Evolutionary conservation across 2,329 filamentous ascomycete species (phyloP), one percentile per base, ranked within the genome.

Genomic region (Exophiala mesophila): DNA sequence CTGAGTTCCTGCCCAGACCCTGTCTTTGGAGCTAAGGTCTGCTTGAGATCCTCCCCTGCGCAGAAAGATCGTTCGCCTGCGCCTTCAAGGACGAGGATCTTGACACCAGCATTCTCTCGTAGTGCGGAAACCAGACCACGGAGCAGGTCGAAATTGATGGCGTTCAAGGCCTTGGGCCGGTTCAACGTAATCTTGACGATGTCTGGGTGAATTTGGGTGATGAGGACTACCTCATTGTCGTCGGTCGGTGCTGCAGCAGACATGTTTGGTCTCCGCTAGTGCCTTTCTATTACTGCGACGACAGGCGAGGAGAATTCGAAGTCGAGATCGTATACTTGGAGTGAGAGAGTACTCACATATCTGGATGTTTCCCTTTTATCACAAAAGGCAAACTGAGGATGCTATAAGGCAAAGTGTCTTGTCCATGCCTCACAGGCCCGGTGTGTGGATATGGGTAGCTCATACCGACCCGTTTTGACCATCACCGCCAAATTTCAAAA

Each of bases 21-120:
- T 5, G 35, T 47, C 40, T 32, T 19, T 19, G 32, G 32, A 3
- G 40, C 45, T 8, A 44, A 36, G 12, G 45, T 39, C 34, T 47
- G 19, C 24, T 47, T 47, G 9, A 47, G 44, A 30, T 47, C 44
- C 20, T 47, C 44, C 15, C 44, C 44, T 8, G 44, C 44, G 23
- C 44, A 47, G 39, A 47, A 47, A 3, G 44, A 43, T n/a, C 44
- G 24, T 12, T 28, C 16, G 8, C 44, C 44, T 3, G 30, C 39
- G 12, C 39, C 39, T 43, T 47, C 34, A 5, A 47, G 19, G 21
- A 47, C 35, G 17, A 47, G 37, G 18, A 47, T 20, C 8, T 30
- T n/a, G 10, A 7, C 15, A 4, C 24, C 16, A 18, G 16, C 17
- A 23, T 38, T 21, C 15, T 13, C 28, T 30, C 32, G 21, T 23